Percentiles rank a stretch among this genome's conserved stretches.
phyloP scores from a whole-genome alignment of 2,329 filamentous ascomycete species.

The Teratosphaeria pseudoeucalypti region DNA sequence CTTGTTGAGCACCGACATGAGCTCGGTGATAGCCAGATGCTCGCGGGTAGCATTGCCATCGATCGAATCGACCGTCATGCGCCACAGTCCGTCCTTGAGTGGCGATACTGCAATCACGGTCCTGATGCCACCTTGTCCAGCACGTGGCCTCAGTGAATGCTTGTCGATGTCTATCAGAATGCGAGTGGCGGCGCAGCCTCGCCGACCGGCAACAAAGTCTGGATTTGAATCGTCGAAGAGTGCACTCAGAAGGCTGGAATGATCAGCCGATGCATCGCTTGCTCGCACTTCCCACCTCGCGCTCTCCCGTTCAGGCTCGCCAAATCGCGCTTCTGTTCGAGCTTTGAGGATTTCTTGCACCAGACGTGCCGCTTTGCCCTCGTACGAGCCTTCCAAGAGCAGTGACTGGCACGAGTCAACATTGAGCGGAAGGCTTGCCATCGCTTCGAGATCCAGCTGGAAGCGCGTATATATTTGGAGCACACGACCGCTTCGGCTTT shows the following conservation, averaged over 20 bases:
- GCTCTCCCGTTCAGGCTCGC: conserved; percentile 72
- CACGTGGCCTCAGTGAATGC: conserved; percentile 24
- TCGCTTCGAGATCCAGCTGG: conserved; percentile 12
- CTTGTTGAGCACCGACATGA: conserved; percentile 39
- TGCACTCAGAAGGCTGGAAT: conserved; percentile 49
- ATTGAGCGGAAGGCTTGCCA: conserved; percentile 11
- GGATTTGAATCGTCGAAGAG: conserved; percentile 61
- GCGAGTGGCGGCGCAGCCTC: conserved; percentile 58
- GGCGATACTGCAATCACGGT: conserved; percentile 54
- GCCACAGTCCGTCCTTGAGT: conserved; percentile 45
- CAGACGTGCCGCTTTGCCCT: conserved; percentile 65
- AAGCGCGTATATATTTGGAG: conserved; percentile 21
- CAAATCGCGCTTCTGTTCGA: conserved; percentile 72
- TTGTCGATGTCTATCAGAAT: conserved; percentile 55
- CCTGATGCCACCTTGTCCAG: conserved; percentile 51
- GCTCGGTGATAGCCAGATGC: conserved; percentile 60
- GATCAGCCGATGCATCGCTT: conserved; percentile 49
- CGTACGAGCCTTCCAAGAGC: conserved; percentile 62
- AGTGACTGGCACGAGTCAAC: conserved; percentile 37
- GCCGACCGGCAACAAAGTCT: conserved; percentile 52
- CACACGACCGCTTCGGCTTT: conserved; percentile 17
- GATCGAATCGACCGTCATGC: conserved; percentile 51
- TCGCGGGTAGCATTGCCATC: conserved; percentile 65
- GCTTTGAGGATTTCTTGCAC: conserved; percentile 82
- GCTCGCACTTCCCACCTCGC: conserved; percentile 71